Evolutionary conservation across 371 early-diverging fungal genomes (phyloP).

Genomic region (Funneliformis caledonium): DNA sequence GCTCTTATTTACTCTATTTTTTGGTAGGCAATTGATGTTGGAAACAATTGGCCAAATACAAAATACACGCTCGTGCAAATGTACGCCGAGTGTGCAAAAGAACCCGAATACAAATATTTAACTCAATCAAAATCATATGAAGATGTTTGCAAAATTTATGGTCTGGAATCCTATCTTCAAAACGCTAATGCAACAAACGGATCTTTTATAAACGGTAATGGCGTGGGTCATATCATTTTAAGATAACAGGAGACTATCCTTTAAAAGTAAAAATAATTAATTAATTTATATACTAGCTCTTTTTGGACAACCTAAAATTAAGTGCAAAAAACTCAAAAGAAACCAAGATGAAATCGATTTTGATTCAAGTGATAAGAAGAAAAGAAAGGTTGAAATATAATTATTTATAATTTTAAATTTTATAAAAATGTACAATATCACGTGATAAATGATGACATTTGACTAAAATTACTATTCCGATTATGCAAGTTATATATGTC

Average conservation of each 20-base stretch:
- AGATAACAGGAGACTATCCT: background rate
- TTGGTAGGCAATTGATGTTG: slow-evolving; percentile 48
- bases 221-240: background rate
- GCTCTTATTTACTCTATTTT: background rate
- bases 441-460: background rate
- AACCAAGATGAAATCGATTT: background rate
- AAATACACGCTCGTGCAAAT: slow-evolving; percentile 91
- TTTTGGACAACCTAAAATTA: background rate
- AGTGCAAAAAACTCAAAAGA: background rate
- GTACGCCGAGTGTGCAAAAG: slow-evolving; percentile 64
- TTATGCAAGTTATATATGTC: too few species aligned
- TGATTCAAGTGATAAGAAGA: background rate
- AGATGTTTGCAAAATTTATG: slow-evolving; percentile 48
- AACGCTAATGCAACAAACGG: background rate
- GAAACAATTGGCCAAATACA: slow-evolving; percentile 79
- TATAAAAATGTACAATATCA: background rate
- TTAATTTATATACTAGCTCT: background rate
- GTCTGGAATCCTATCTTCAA: slow-evolving; percentile 19
- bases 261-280: background rate
- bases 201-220: background rate
- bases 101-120: slow-evolving; percentile 53
- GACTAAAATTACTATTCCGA: too few species aligned
- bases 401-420: background rate
- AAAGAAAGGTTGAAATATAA: background rate
- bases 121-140: slow-evolving; percentile 58